Conservation (phyloP, 2,329 filamentous ascomycete genomes). For the Aspergillus versicolor region DNA sequence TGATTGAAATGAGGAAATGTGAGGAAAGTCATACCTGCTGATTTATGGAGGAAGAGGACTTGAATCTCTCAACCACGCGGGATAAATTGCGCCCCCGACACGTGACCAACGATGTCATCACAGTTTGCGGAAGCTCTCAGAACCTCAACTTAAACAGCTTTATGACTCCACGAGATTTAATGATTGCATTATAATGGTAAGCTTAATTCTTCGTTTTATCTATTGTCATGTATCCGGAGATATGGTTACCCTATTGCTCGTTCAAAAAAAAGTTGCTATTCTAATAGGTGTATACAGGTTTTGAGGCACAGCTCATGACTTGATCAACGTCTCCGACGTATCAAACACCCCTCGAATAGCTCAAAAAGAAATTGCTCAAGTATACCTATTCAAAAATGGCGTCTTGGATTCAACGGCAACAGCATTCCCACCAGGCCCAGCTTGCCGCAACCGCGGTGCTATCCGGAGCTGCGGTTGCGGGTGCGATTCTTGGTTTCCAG, state of each 20-base stretch:
- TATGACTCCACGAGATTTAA: neutral
- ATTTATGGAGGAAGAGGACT: neutral
- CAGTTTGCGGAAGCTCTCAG: neutral
- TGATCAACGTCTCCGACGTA: neutral
- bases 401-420: constrained; percentile 45
- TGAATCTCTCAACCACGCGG: neutral
- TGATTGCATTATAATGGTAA: constrained; percentile 9
- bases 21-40: neutral
- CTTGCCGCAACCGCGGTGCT: constrained; percentile 44
- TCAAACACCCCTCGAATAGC: neutral
- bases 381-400: constrained; percentile 34
- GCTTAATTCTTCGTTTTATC: neutral
- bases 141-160: neutral
- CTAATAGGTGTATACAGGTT: neutral
- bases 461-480: constrained; percentile 45
- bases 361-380: neutral
- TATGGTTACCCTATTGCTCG: no score
- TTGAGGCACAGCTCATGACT: neutral
- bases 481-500: constrained; percentile 58
- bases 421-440: constrained; percentile 42
- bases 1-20: neutral
- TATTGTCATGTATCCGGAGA: no score
- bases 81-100: neutral
- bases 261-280: neutral
- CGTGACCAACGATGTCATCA: constrained; percentile 10